A percentile compares a stretch with the other conserved stretches of the same genome.
phyloP scores from a whole-genome alignment of 345 rosid genomes.

The Conringia planisiliqua region DNA sequence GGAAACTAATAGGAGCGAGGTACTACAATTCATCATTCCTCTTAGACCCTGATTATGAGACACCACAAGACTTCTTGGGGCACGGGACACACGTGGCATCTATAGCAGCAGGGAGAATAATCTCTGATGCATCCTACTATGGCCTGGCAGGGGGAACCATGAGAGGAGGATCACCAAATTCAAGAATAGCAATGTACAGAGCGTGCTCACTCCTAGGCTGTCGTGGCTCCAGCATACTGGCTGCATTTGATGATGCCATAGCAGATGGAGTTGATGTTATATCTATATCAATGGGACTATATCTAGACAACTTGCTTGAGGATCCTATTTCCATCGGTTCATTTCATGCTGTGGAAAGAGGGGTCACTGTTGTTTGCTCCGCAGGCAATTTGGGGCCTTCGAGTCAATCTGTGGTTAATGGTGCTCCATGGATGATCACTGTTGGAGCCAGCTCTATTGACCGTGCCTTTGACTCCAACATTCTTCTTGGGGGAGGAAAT shows the following conservation, averaged over 20 bases:
- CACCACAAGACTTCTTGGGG: constrained; percentile 31
- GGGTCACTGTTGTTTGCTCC: constrained; percentile 35
- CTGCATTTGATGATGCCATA: constrained; percentile 35
- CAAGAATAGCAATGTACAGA: constrained; percentile 33
- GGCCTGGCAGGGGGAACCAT: constrained; percentile 29
- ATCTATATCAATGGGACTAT: constrained; percentile 27
- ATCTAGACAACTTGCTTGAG: constrained; percentile 14
- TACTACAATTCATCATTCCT: constrained; percentile 30
- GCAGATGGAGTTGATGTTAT: constrained; percentile 33
- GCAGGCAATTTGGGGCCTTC: constrained; percentile 50
- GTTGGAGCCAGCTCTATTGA: constrained; percentile 54
- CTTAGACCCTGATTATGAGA: constrained; percentile 28
- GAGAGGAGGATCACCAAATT: constrained; percentile 32
- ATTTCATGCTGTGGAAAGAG: constrained; percentile 35
- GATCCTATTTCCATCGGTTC: constrained; percentile 36
- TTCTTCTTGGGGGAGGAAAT: constrained; percentile 36
- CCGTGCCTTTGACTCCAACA: constrained; percentile 43
- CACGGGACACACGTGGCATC: constrained; percentile 33
- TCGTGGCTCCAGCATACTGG: constrained; percentile 26
- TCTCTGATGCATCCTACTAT: constrained; percentile 30
- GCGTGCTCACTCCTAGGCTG: constrained; percentile 22
- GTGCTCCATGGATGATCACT: constrained; percentile 60
- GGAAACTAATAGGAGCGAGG: constrained; percentile 31
- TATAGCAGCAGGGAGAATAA: constrained; percentile 25
- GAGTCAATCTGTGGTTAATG: constrained; percentile 40